Evolutionary conservation across 202 grass and related monocot species (phyloP).

Genomic region (Eragrostis tef): DNA sequence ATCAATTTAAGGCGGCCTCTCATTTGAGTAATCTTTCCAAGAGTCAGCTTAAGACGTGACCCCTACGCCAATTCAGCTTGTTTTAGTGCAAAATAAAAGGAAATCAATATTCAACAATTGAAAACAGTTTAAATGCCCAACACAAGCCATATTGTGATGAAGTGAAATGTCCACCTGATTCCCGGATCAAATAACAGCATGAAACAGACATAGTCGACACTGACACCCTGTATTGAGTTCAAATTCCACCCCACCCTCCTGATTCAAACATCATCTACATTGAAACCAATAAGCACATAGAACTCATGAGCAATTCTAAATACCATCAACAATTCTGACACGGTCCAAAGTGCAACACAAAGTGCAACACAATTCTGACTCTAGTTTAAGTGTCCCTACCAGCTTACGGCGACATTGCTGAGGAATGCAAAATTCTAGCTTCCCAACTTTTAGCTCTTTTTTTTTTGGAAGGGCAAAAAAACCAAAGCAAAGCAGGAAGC

Average conservation of each 20-base stretch:
- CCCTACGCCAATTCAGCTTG: background rate
- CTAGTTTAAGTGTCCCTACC: slow-evolving; percentile 8
- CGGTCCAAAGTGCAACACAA: slow-evolving; percentile 19
- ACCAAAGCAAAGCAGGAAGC: background rate
- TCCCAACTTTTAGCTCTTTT: background rate
- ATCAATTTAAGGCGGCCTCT: background rate
- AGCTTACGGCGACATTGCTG: background rate
- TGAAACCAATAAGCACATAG: background rate
- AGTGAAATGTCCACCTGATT: background rate
- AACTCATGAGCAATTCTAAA: background rate
- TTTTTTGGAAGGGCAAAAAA: background rate
- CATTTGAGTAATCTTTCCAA: slow-evolving; percentile 3
- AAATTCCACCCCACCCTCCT: slow-evolving; percentile 1
- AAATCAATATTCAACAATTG: slow-evolving; percentile 19
- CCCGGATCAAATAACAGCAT: slow-evolving; percentile 11
- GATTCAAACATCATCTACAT: background rate
- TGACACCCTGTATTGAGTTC: background rate
- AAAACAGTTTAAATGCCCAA: background rate
- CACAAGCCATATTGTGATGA: background rate
- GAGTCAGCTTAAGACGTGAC: background rate
- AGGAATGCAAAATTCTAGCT: background rate
- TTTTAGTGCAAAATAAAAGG: slow-evolving; percentile 13
- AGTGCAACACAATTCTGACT: background rate
- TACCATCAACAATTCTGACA: background rate
- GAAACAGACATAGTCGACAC: background rate